These are phyloP conservation scores for Hyphochytrium catenoides DNA, from an alignment of 352 stramenopile genomes.

Conservation along the genomic window DNA sequence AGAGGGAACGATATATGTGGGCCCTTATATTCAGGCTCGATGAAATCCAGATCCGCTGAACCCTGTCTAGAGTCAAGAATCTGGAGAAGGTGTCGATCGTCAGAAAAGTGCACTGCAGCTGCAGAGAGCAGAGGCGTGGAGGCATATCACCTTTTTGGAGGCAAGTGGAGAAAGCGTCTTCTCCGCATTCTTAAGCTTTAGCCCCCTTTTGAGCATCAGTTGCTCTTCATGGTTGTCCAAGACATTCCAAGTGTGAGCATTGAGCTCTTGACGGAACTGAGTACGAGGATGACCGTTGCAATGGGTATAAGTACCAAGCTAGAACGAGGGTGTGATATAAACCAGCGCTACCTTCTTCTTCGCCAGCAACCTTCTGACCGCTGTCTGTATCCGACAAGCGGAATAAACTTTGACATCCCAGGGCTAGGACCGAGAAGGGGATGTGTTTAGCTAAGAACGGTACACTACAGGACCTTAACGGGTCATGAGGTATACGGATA, in stretches of 20 bases:
- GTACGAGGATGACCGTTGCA: not conserved
- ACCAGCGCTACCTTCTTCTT: slow-evolving; percentile 24
- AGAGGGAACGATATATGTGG: slow-evolving; percentile 55
- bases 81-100: slow-evolving; percentile 1
- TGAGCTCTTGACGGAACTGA: not conserved
- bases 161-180: slow-evolving; percentile 44
- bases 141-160: slow-evolving; percentile 37
- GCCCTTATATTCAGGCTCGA: slow-evolving; percentile 27
- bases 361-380: slow-evolving; percentile 32
- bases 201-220: slow-evolving; percentile 53
- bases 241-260: slow-evolving; percentile 51
- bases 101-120: slow-evolving; percentile 2
- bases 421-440: slow-evolving; percentile 12
- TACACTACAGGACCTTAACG: too few species aligned
- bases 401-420: slow-evolving; percentile 48
- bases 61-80: not conserved
- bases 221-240: slow-evolving; percentile 70
- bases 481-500: too few species aligned
- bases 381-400: slow-evolving; percentile 41
- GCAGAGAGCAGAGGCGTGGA: not conserved
- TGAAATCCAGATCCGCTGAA: not conserved
- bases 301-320: not conserved
- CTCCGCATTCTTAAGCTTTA: slow-evolving; percentile 54
- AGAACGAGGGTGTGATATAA: slow-evolving; percentile 1
- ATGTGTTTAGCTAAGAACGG: not conserved